These are phyloP conservation scores for Lagenaria siceraria DNA, from an alignment of 306 rosid species.

Conservation along the genomic window DNA sequence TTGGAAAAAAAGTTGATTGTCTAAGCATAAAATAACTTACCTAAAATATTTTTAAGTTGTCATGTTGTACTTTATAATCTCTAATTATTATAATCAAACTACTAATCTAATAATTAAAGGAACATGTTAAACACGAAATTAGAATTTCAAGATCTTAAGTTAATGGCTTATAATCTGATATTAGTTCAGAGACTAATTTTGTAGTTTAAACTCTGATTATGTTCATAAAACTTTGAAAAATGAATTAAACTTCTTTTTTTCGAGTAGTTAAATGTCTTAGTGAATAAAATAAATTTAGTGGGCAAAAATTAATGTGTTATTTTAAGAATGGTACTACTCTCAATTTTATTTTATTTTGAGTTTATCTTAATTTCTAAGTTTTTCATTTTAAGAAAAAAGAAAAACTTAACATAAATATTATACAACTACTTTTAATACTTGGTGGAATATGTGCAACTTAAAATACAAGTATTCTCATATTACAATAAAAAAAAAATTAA, in stretches of 20 bases:
- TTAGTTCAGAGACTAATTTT: too few species aligned
- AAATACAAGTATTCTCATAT: background rate
- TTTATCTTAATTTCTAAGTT: background rate
- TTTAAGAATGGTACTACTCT: too few species aligned
- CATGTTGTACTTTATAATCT: background rate
- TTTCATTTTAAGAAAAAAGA: too few species aligned
- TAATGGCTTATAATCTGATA: too few species aligned
- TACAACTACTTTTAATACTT: background rate
- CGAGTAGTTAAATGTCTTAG: too few species aligned
- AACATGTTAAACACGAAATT: background rate
- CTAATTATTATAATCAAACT: background rate
- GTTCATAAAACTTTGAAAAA: too few species aligned
- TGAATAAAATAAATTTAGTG: background rate
- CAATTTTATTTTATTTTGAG: background rate
- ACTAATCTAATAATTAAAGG: background rate
- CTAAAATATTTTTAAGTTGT: background rate
- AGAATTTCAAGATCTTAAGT: background rate
- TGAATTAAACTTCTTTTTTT: background rate
- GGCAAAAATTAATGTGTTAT: background rate
- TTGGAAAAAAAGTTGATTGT: too few species aligned
- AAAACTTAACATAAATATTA: background rate
- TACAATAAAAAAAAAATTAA: background rate
- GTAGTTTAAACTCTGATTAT: too few species aligned
- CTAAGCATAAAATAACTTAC: too few species aligned
- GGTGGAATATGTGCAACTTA: background rate